Conservation (phyloP, 257 asterid species). For the Nicotiana attenuata region DNA sequence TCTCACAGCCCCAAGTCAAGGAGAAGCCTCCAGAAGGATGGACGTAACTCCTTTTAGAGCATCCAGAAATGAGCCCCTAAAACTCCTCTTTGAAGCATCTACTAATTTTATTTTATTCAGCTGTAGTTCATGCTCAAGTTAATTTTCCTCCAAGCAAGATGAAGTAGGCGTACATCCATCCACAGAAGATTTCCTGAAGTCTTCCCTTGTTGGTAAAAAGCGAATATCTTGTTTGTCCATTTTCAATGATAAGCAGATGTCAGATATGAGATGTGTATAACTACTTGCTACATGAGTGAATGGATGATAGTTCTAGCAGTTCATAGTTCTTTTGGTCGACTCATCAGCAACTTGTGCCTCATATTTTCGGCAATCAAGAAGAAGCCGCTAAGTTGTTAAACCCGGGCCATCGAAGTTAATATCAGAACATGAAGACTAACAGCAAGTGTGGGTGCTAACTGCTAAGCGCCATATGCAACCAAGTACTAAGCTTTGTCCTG, state of each 20-base stretch:
- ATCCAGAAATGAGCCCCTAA: neutral
- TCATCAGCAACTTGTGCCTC: neutral
- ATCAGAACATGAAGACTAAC: neutral
- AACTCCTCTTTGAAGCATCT: neutral
- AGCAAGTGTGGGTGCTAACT: neutral
- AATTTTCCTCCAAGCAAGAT: neutral
- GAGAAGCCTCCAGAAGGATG: neutral
- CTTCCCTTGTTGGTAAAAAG: neutral
- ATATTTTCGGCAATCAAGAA: neutral
- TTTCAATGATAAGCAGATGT: neutral
- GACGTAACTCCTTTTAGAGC: neutral
- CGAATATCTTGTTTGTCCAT: neutral
- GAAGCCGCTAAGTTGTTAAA: neutral
- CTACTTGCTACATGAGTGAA: neutral
- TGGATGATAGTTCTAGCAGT: neutral
- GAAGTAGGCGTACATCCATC: neutral
- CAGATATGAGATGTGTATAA: neutral
- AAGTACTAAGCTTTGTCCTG: neutral
- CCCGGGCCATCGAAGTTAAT: neutral
- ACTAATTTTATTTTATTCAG: neutral
- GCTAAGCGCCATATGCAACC: neutral
- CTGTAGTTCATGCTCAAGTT: neutral
- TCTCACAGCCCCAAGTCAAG: neutral
- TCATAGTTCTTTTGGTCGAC: neutral
- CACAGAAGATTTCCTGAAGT: neutral